Evolutionary conservation across 352 stramenopile species (phyloP).

Genomic region (Phytophthora ramorum): DNA sequence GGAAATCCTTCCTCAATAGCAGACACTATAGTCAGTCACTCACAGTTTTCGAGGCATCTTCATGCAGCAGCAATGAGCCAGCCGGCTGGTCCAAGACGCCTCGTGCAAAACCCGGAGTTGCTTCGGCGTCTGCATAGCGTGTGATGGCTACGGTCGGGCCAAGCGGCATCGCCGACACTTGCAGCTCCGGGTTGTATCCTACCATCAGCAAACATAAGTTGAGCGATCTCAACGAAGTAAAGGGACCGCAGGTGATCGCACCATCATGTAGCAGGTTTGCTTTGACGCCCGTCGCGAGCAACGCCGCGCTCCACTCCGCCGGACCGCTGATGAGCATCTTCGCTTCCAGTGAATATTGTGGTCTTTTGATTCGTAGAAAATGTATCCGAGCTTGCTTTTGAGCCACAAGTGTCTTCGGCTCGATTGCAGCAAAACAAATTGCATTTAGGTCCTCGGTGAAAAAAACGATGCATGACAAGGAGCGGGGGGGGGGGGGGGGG

Average conservation of each 20-base stretch:
- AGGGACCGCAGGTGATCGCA: slow-evolving; percentile 1
- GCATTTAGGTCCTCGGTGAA: too few species aligned
- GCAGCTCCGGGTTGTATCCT: slow-evolving; percentile 56
- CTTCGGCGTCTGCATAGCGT: slow-evolving; percentile 21
- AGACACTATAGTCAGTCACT: slow-evolving; percentile 3
- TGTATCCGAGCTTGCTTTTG: too few species aligned
- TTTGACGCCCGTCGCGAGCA: slow-evolving; percentile 36
- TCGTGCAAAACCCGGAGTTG: slow-evolving; percentile 2
- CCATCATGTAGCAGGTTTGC: slow-evolving; percentile 50
- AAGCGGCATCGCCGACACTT: slow-evolving; percentile 45
- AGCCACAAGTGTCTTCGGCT: too few species aligned
- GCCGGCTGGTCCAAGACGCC: slow-evolving; percentile 13
- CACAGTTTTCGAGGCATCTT: slow-evolving; percentile 15
- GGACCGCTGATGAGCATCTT: slow-evolving; percentile 55
- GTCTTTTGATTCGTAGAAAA: slow-evolving; percentile 27
- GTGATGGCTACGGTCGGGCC: slow-evolving; percentile 46
- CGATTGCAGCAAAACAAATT: not conserved
- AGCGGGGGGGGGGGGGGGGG: too few species aligned
- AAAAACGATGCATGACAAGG: too few species aligned
- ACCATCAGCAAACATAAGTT: not conserved
- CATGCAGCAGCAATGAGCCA: slow-evolving; percentile 24
- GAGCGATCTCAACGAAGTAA: not conserved
- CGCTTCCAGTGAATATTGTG: slow-evolving; percentile 14
- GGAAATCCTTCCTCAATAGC: not conserved
- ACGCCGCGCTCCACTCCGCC: slow-evolving; percentile 46